These are phyloP conservation scores for Pseudogymnoascus sp. DNA, from an alignment of 2,329 filamentous ascomycete genomes.

Conservation along the genomic window DNA sequence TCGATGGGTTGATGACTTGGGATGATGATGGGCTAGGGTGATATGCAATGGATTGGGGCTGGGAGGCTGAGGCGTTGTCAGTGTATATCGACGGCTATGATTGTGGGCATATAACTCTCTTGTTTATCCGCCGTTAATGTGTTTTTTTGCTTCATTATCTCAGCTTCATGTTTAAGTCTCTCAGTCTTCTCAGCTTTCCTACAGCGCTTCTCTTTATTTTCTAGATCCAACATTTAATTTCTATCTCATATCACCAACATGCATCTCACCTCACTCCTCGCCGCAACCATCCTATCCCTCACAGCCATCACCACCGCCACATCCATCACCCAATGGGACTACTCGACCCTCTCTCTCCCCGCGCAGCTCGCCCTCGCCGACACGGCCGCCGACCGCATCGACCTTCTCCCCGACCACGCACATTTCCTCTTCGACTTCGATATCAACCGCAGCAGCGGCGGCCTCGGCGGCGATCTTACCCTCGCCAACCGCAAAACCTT, in stretches of 20 bases:
- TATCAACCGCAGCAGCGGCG: conserved; percentile 27
- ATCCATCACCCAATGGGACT: conserved; percentile 19
- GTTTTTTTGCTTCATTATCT: neutral
- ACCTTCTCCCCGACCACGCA: conserved; percentile 36
- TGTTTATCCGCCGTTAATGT: neutral
- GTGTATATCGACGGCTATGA: neutral
- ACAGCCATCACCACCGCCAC: conserved; percentile 27
- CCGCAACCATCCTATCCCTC: conserved; percentile 35
- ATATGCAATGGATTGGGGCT: neutral
- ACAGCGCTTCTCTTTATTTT: conserved; percentile 6
- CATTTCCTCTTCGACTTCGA: conserved; percentile 46
- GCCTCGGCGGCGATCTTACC: conserved; percentile 42
- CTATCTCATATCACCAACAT: conserved; percentile 21
- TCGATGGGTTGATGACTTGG: neutral
- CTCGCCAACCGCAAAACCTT: conserved; percentile 50
- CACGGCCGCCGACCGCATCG: conserved; percentile 37
- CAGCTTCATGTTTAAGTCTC: neutral
- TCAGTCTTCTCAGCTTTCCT: neutral
- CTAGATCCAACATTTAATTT: conserved; percentile 4
- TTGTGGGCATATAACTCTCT: neutral
- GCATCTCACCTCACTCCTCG: conserved; percentile 30
- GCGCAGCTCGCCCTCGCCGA: conserved; percentile 23
- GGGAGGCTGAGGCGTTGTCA: neutral
- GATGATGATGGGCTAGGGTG: neutral
- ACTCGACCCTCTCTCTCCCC: conserved; percentile 13